A percentile compares a stretch with the other conserved stretches of the same genome.
phyloP scores from a whole-genome alignment of 352 stramenopile species.

The Globisporangium abappressorium region DNA sequence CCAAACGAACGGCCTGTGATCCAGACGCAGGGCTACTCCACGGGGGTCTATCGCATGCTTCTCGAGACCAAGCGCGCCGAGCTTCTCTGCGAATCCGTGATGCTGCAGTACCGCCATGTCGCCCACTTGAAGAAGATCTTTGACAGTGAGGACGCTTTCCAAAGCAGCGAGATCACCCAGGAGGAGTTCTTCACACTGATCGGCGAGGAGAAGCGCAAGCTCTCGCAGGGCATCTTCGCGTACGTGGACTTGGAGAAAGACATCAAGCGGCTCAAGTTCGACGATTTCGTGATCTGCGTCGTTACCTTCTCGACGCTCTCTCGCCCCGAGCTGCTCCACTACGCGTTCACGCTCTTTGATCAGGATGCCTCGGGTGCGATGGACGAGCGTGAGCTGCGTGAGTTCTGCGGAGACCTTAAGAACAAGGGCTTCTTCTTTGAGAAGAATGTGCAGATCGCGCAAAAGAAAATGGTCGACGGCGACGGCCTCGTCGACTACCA shows the following conservation, averaged over 20 bases:
- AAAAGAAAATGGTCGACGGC: constrained; percentile 41
- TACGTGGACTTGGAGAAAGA: constrained; percentile 30
- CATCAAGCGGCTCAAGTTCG: constrained; percentile 41
- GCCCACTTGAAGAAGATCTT: constrained; percentile 36
- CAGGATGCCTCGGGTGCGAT: constrained; percentile 61
- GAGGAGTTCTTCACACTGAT: constrained; percentile 62
- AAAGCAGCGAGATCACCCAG: constrained; percentile 47
- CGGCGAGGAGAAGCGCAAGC: constrained; percentile 47
- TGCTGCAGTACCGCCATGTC: constrained; percentile 41
- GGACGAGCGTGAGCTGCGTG: constrained; percentile 46
- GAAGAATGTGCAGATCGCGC: constrained; percentile 57
- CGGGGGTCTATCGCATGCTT: constrained; percentile 43
- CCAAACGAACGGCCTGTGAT: constrained; percentile 4
- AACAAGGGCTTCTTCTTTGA: constrained; percentile 54
- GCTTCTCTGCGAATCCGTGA: constrained; percentile 48
- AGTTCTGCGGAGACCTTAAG: constrained; percentile 57
- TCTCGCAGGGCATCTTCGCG: constrained; percentile 54
- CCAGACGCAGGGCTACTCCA: constrained; percentile 28
- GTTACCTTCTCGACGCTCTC: constrained; percentile 48
- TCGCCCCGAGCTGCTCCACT: constrained; percentile 52
- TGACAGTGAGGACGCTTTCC: constrained; percentile 39
- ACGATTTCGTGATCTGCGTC: constrained; percentile 61
- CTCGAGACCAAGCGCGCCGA: constrained; percentile 50
- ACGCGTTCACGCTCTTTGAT: constrained; percentile 70
- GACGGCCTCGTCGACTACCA: constrained; percentile 52